phyloP scores from a whole-genome alignment of 768 basidiomycete species.

The Termitomyces sp. region DNA sequence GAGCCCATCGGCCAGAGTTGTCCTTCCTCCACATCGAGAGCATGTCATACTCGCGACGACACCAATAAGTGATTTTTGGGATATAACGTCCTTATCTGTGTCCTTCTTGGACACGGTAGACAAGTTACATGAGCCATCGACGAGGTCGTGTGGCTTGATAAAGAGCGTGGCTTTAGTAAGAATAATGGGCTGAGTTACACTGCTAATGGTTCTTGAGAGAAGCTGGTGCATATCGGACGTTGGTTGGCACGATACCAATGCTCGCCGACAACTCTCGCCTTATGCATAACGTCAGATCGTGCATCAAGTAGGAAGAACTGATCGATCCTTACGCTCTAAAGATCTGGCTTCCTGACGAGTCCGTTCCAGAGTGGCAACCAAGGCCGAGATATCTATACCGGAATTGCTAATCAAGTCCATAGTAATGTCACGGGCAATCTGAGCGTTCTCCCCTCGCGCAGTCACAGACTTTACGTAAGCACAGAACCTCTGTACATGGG shows the following conservation, averaged over 20 bases:
- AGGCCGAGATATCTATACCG: constrained; percentile 50
- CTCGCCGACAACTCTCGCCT: constrained; percentile 48
- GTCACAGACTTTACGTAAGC: constrained; percentile 44
- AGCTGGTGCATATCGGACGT: constrained; percentile 35
- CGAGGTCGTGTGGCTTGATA: constrained; percentile 65
- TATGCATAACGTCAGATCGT: constrained; percentile 5
- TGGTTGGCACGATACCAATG: constrained; percentile 58
- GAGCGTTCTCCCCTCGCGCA: constrained; percentile 54
- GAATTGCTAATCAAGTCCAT: constrained; percentile 60
- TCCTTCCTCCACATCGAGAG: constrained; percentile 57
- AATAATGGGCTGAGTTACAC: constrained; percentile 40
- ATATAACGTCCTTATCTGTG: constrained; percentile 56
- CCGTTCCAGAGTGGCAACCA: constrained; percentile 43
- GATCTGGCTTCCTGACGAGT: constrained; percentile 25
- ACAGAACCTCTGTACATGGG: constrained; percentile 55
- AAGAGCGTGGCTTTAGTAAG: constrained; percentile 65
- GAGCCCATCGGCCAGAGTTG: constrained; percentile 34
- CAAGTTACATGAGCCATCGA: constrained; percentile 51
- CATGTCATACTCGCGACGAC: constrained; percentile 38
- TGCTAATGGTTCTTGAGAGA: constrained; percentile 37
- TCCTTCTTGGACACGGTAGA: constrained; percentile 25
- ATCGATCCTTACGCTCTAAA: constrained; percentile 25
- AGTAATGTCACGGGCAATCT: constrained; percentile 58
- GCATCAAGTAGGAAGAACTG: neutral
- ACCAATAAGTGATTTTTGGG: constrained; percentile 46